These are phyloP conservation scores for Hymenoscyphus linearis DNA, from an alignment of 2,329 filamentous ascomycete genomes.

Conservation along the genomic window DNA sequence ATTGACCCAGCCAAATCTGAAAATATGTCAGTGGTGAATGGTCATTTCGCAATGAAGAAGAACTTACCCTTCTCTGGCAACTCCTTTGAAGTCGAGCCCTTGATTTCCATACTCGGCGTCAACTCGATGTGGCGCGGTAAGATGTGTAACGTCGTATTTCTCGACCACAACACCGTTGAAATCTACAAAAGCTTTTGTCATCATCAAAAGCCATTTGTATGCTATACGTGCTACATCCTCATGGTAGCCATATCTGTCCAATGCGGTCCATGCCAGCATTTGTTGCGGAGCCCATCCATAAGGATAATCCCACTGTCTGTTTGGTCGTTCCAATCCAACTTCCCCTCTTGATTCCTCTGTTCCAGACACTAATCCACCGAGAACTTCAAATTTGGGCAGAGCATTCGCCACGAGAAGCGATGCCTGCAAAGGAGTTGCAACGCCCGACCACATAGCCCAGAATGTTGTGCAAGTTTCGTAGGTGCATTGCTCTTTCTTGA, in stretches of 20 bases:
- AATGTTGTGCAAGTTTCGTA: constrained; percentile 94
- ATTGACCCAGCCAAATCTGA: constrained; percentile 96
- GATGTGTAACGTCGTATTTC: constrained; percentile 94
- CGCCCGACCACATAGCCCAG: constrained; percentile 95
- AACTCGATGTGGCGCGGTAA: constrained; percentile 85
- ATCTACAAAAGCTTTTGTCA: constrained; percentile 96
- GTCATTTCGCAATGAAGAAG: background rate
- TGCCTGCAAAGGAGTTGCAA: constrained; percentile 82
- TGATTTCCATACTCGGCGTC: constrained; percentile 98
- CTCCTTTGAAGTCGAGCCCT: constrained; percentile 89
- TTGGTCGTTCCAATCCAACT: constrained; percentile 76
- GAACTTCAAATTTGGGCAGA: constrained; percentile 80
- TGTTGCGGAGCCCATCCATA: constrained; percentile 99
- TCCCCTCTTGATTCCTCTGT: constrained; percentile 83
- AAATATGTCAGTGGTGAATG: constrained; percentile 22
- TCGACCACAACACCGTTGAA: constrained; percentile 98
- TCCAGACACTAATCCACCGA: constrained; percentile 82
- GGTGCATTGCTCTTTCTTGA: constrained; percentile 68
- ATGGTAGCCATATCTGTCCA: constrained; percentile 86
- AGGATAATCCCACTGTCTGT: constrained; percentile 97
- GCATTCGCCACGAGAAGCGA: constrained; percentile 73
- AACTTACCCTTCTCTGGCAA: constrained; percentile 89
- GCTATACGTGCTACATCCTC: constrained; percentile 84
- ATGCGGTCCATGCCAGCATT: constrained; percentile 92
- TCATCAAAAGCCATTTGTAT: constrained; percentile 98